These are phyloP conservation scores for Penicillium nordicum DNA, from an alignment of 2,329 filamentous ascomycete genomes.

Conservation along the genomic window DNA sequence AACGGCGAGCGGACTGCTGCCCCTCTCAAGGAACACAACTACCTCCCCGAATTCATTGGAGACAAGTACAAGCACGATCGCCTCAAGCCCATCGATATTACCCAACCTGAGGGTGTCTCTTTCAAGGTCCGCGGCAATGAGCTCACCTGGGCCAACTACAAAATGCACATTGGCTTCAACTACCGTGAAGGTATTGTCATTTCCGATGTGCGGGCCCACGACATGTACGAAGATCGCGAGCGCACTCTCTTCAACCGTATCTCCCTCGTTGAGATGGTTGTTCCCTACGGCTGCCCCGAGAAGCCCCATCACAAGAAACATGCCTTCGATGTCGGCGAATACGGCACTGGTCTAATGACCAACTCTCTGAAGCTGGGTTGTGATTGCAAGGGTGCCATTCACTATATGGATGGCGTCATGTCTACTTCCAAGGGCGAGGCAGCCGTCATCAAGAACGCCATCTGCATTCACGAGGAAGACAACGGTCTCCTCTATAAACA, in stretches of 20 bases:
- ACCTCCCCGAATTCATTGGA: constrained; percentile 27
- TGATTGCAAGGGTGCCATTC: constrained; percentile 31
- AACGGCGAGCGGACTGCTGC: constrained; percentile 25
- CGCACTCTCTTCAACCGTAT: constrained; percentile 32
- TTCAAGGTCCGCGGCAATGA: constrained; percentile 32
- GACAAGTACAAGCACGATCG: constrained; percentile 25
- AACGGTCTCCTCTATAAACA: constrained; percentile 59
- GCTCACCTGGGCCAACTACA: constrained; percentile 28
- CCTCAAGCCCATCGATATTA: constrained; percentile 29
- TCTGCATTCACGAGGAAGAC: constrained; percentile 32
- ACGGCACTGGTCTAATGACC: constrained; percentile 28
- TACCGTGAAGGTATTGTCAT: constrained; percentile 55
- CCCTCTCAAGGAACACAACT: constrained; percentile 27
- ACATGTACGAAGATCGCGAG: constrained; percentile 28
- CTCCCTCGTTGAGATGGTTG: constrained; percentile 30
- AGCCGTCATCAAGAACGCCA: constrained; percentile 26
- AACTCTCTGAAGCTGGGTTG: constrained; percentile 30
- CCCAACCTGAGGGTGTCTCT: constrained; percentile 29
- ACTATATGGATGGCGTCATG: constrained; percentile 29
- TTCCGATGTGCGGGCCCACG: constrained; percentile 42
- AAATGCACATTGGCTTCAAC: constrained; percentile 49
- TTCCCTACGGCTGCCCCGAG: constrained; percentile 28
- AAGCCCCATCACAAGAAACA: constrained; percentile 30
- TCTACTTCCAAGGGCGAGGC: constrained; percentile 22
- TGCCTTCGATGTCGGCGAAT: constrained; percentile 29